Evolutionary conservation across 139 green algal species (phyloP), one percentile per base, ranked within the genome.

Genomic region (Coccomyxa sp.): DNA sequence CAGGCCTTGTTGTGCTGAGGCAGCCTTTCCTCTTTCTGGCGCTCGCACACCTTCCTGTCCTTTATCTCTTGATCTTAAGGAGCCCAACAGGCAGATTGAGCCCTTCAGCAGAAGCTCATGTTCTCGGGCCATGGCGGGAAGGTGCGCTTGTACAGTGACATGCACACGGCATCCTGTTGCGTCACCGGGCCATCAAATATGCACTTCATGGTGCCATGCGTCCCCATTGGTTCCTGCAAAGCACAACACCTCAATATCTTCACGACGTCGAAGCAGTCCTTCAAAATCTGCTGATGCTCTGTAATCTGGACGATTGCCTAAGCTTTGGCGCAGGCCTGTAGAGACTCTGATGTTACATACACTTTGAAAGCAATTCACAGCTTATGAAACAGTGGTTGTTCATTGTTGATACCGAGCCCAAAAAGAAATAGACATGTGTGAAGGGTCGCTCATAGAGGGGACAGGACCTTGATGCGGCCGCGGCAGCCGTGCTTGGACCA

Each of bases 121-220:
- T 87, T 57, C 10, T 84, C 66, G 10, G 96, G 96, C 95, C 96
- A 99, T 77, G 93, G 94, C 30, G 97, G 97, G 80, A 93, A 99
- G 1, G 94, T 90, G 0, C 97, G 89, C 89, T 99, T 99, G 91
- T 98, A 99, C n/a, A 99, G 89, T n/a, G 85, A 90, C 80, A 96
- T 92, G 89, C 95, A 98, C 76, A 99, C 92, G 0, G 92, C 90
- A 88, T 99, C 97, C 18, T 90, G 85, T 91, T 99, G 97, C 84
- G 92, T 86, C n/a, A 99, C 87, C 0, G 90, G 87, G 0, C 89
- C 92, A 81, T 99, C 96, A 79, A 99, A 99, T 11, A 97, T 85
- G 80, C 90, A 94, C 91, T 99, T 99, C 90, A 99, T 97, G 58
- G 84, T 82, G 59, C 97, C 97, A 82, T 99, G 96, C 11, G 96